Evolutionary conservation across 768 basidiomycete species (phyloP), one percentile per base, ranked within the genome.

Genomic region (Pleurotus citrinopileatus): DNA sequence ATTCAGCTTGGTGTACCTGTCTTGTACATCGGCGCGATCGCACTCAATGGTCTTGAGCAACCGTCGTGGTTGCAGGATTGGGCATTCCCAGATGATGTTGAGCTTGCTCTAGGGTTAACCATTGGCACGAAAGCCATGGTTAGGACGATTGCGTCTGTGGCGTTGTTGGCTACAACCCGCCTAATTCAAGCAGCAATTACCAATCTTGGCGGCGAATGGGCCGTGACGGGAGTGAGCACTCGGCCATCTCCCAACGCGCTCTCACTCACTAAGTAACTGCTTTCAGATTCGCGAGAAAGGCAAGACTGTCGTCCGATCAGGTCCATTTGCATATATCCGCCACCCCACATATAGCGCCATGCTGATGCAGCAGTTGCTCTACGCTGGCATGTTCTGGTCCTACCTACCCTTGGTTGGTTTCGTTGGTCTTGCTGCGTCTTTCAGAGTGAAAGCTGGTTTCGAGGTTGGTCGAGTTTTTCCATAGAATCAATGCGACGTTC

Each of bases 311-410:
- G 60, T 62, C 2, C 58, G 62, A 28, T 61, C 57, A 4, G 72
- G 72, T 2, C 71, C 70, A 5, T 73, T 72, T 51, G 55, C 66
- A 4, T 40, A 69, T 22, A 65, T 73, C 28, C 72, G 73, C 38
- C 73, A 73, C 43, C 72, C 72, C 3, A 52, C 53, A 15, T 73
- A 73, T 51, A 58, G 57, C 36, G 3, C 56, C n/a, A 57, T 64
- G 55, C 58, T 71, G n/a, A 51, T 61, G 2, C 63, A 70, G 48
- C 59, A 66, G 48, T 28, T 44, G n/a, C 17, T 62, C 44, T 59
- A 60, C 48, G 62, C 68, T 19, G 53, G 61, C 1, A 67, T 66
- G 60, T 63, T 61, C 32, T 71, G 71, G 71, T 71, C 70, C 22
- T 72, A 71, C 55, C 59, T 61, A 9, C 70, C 70, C 17, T 61